These are phyloP conservation scores for Usnea hakonensis DNA, from an alignment of 495 filamentous ascomycete genomes.

Conservation along the genomic window DNA sequence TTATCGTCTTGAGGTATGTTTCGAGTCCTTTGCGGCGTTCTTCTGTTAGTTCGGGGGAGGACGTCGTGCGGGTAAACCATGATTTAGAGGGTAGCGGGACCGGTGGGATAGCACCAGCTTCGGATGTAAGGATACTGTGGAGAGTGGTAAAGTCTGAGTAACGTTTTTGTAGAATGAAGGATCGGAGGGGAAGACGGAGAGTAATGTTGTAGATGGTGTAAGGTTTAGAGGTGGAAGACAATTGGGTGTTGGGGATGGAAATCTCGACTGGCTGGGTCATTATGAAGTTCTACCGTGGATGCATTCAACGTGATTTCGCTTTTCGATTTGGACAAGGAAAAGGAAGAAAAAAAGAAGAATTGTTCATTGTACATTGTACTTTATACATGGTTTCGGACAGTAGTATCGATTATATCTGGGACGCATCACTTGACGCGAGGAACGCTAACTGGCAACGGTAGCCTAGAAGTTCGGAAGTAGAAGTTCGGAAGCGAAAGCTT, in stretches of 20 bases:
- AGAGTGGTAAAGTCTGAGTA: conserved; percentile 87
- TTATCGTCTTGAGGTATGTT: conserved; percentile 73
- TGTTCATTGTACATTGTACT: no score
- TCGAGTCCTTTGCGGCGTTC: conserved; percentile 68
- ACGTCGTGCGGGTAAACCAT: conserved; percentile 75
- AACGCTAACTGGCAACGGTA: neutral
- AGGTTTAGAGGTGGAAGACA: conserved; percentile 53
- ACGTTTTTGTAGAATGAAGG: conserved; percentile 80
- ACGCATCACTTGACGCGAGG: neutral
- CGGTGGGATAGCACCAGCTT: conserved; percentile 56
- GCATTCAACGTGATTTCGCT: neutral
- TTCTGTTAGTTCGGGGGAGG: conserved; percentile 70
- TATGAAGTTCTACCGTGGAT: conserved; percentile 4
- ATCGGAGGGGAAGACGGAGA: conserved; percentile 77
- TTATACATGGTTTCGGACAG: no score
- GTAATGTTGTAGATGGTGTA: conserved; percentile 91
- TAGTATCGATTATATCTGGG: no score
- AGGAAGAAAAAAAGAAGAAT: no score
- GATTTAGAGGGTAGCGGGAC: conserved; percentile 68
- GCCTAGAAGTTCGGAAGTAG: conserved; percentile 1
- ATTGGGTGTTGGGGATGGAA: conserved; percentile 68
- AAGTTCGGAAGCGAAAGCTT: conserved; percentile 4
- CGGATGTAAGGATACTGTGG: conserved; percentile 56
- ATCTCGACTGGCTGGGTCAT: conserved; percentile 78
- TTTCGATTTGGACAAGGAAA: neutral